Evolutionary conservation across 176 grass and related monocot species (phyloP).

Genomic region (Cenchrus fungigraminus): DNA sequence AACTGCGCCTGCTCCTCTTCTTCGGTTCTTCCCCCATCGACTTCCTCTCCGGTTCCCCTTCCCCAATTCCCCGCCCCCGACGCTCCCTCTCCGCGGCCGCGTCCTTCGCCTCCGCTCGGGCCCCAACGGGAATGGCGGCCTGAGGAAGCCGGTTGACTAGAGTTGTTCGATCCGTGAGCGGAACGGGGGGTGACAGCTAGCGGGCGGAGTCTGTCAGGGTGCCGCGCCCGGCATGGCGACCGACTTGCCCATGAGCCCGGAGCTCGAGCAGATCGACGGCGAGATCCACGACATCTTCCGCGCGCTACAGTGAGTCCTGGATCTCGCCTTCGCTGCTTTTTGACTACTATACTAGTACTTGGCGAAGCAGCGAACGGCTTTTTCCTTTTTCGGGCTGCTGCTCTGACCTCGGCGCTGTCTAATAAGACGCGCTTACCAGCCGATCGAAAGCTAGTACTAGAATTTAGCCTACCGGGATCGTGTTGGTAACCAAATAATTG

Average conservation of each 20-base stretch:
- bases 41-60: background rate
- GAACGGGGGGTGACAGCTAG: background rate
- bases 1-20: background rate
- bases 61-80: background rate
- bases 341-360: background rate
- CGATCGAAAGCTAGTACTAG: background rate
- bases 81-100: background rate
- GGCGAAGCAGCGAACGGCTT: background rate
- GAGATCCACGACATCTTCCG: slow-evolving; percentile 98
- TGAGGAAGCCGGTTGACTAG: slow-evolving; percentile 8
- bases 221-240: slow-evolving; percentile 53
- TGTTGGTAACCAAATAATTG: background rate
- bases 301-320: slow-evolving; percentile 70
- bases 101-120: background rate
- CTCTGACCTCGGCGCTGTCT: background rate
- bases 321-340: background rate
- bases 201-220: background rate
- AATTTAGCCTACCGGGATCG: background rate
- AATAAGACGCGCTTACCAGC: background rate
- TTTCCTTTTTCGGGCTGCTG: background rate
- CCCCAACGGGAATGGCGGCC: slow-evolving; percentile 22
- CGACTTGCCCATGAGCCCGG: slow-evolving; percentile 77
- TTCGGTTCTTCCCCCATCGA: background rate
- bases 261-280: slow-evolving; percentile 93
- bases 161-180: background rate